These are phyloP conservation scores for Euphrasia confusa DNA, from an alignment of 257 asterid species.

Conservation along the genomic window DNA sequence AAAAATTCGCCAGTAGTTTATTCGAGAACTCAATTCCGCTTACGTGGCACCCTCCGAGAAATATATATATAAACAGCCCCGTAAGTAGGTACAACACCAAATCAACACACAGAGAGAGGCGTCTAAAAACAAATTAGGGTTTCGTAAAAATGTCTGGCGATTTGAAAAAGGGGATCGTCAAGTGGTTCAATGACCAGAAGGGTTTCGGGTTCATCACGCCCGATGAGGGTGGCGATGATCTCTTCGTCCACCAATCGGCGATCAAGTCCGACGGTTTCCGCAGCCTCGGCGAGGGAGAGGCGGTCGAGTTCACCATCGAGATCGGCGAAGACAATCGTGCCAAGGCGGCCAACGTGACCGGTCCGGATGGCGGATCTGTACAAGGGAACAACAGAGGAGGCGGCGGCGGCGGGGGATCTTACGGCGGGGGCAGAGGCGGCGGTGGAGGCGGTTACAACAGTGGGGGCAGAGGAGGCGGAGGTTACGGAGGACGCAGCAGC, in stretches of 20 bases:
- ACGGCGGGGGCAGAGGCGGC: slow-evolving; percentile 31
- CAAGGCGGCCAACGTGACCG: slow-evolving; percentile 39
- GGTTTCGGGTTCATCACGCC: slow-evolving; percentile 80
- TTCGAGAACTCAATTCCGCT: slow-evolving; percentile 30
- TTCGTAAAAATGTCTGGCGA: slow-evolving; percentile 31
- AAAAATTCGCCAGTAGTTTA: slow-evolving; percentile 17
- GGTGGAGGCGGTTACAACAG: slow-evolving; percentile 30
- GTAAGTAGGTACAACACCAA: background rate
- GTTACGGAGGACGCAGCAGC: slow-evolving; percentile 21
- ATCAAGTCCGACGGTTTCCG: slow-evolving; percentile 59
- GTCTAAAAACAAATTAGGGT: background rate
- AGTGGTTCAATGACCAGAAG: slow-evolving; percentile 74
- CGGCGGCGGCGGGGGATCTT: slow-evolving; percentile 32
- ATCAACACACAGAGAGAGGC: background rate
- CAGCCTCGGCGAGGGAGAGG: slow-evolving; percentile 59
- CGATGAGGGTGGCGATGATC: slow-evolving; percentile 61
- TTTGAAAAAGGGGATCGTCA: slow-evolving; percentile 48
- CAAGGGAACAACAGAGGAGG: slow-evolving; percentile 31
- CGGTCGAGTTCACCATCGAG: slow-evolving; percentile 50
- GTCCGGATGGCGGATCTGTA: slow-evolving; percentile 30
- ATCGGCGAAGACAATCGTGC: slow-evolving; percentile 34
- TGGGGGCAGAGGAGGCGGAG: slow-evolving; percentile 35
- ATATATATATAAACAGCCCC: slow-evolving; percentile 12
- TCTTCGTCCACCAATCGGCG: slow-evolving; percentile 66
- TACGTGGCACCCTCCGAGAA: slow-evolving; percentile 16